Evolutionary conservation across 805 yeast genomes (phyloP).

Genomic region (Suhomyces sp.): DNA sequence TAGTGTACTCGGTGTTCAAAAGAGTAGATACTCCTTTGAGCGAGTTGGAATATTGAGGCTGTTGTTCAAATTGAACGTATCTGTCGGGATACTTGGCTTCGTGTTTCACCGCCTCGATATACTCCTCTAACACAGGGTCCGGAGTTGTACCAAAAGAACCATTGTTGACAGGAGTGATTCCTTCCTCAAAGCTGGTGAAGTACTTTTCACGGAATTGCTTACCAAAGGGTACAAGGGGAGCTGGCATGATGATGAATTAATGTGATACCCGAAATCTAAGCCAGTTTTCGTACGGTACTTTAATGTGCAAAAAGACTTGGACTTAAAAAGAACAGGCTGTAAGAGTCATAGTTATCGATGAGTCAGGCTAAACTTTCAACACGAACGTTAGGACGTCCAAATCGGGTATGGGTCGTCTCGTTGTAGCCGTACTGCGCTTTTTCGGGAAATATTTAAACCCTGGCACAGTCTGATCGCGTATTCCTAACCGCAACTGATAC

Average conservation of each 20-base stretch:
- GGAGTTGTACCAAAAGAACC: conserved; percentile 66
- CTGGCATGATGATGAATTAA: neutral
- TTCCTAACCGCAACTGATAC: neutral
- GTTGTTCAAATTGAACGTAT: conserved; percentile 30
- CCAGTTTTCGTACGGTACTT: neutral
- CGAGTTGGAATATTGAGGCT: conserved; percentile 27
- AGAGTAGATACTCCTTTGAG: conserved; percentile 36
- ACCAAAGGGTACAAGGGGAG: conserved; percentile 40
- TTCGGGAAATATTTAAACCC: neutral
- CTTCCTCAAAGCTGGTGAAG: conserved; percentile 42
- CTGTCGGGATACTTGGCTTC: conserved; percentile 46
- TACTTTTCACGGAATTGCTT: conserved; percentile 44
- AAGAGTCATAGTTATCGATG: neutral
- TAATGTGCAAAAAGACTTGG: neutral
- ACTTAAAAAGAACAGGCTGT: neutral
- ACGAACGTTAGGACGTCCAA: neutral
- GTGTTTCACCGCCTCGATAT: conserved; percentile 19
- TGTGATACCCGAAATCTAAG: neutral
- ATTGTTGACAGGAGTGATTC: conserved; percentile 51
- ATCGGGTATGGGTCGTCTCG: neutral
- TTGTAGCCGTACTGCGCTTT: neutral
- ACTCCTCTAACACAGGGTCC: conserved; percentile 40
- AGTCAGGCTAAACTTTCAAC: neutral
- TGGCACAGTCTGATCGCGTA: neutral
- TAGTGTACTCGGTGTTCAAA: conserved; percentile 45